phyloP scores from a whole-genome alignment of 2,329 filamentous ascomycete genomes.

The Dryadomyces sulphureus region DNA sequence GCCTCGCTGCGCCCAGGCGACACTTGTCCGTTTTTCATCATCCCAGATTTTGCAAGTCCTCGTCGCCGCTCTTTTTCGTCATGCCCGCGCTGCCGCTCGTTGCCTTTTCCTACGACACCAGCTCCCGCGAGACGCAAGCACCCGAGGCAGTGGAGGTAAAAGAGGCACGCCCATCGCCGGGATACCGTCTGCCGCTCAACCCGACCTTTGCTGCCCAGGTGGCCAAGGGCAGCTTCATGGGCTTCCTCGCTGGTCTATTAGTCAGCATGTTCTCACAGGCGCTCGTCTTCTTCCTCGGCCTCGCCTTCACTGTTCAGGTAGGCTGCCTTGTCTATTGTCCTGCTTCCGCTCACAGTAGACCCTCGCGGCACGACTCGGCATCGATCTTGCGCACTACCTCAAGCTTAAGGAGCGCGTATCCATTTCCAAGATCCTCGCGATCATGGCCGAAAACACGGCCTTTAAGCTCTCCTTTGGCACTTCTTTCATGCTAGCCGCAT shows the following conservation, averaged over 20 bases:
- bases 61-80: background rate
- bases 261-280: constrained; percentile 58
- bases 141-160: no score
- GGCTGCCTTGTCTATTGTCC: constrained; percentile 8
- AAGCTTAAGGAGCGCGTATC: constrained; percentile 22
- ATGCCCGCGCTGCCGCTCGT: constrained; percentile 2
- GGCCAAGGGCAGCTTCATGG: constrained; percentile 38
- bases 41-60: no score
- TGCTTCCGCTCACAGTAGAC: constrained; percentile 1
- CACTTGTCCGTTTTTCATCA: no score
- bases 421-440: constrained; percentile 27
- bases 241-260: constrained; percentile 47
- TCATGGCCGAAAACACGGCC: constrained; percentile 41
- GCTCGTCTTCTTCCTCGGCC: constrained; percentile 50
- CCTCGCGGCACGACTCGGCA: constrained; percentile 27
- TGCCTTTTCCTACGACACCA: background rate
- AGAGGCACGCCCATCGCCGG: background rate
- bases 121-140: background rate
- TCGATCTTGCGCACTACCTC: constrained; percentile 23
- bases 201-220: constrained; percentile 29
- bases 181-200: constrained; percentile 9
- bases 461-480: constrained; percentile 58
- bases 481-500: constrained; percentile 57
- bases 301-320: constrained; percentile 51
- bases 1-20: no score